Conservation (phyloP, 306 rosid species). For the Spatholobus suberectus region DNA sequence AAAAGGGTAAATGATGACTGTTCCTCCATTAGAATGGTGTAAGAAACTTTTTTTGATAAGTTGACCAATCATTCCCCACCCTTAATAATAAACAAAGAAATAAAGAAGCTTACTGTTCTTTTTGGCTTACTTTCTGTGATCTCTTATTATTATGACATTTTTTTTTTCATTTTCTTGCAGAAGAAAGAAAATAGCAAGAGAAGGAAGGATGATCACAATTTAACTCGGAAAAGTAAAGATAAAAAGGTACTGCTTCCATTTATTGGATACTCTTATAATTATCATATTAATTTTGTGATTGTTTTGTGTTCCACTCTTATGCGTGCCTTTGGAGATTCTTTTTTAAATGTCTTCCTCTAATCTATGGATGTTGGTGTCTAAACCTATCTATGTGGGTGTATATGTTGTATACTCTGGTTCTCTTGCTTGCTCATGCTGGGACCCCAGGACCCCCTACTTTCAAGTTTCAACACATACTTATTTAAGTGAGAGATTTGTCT, state of each 20-base stretch:
- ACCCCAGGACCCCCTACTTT: slow-evolving; percentile 5
- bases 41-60: neutral
- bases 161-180: slow-evolving; percentile 52
- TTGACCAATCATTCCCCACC: neutral
- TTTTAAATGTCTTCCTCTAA: slow-evolving; percentile 19
- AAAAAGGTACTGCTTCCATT: slow-evolving; percentile 69
- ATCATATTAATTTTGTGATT: neutral
- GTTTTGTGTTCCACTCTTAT: slow-evolving; percentile 22
- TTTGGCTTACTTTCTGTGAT: slow-evolving; percentile 3
- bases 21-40: slow-evolving; percentile 31
- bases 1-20: slow-evolving; percentile 17
- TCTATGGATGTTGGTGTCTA: neutral
- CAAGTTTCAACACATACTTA: neutral
- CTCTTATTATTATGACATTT: slow-evolving; percentile 16
- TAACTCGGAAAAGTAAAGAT: slow-evolving; percentile 81
- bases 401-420: slow-evolving; percentile 16
- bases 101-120: slow-evolving; percentile 7
- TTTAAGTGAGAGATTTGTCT: slow-evolving; percentile 8
- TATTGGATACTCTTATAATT: neutral
- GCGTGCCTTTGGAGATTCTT: neutral
- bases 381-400: neutral
- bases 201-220: slow-evolving; percentile 90
- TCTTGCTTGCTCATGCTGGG: neutral
- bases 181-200: slow-evolving; percentile 97
- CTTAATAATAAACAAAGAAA: neutral